Base-by-base conservation (phyloP, 192 early-diverging fungal genomes). In the Linnemannia schmuckeri region DNA sequence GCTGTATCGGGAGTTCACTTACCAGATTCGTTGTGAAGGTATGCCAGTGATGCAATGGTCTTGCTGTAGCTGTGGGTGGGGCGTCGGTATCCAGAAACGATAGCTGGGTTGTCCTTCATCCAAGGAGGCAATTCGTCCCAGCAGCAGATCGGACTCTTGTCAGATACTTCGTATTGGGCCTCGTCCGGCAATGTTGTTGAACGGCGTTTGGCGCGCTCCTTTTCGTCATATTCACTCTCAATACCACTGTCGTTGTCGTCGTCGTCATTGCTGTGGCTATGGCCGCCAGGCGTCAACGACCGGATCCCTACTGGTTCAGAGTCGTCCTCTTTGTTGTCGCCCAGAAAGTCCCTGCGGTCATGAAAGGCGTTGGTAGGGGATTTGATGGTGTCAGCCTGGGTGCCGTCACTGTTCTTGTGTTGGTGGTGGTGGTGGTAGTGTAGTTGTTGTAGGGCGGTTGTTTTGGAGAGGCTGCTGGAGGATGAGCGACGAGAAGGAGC, bases 11-110 rank as follows among this genome's bases (percentile, higher is more conserved):
- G 27, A 12, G 13, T 15, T 33, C 30, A 66, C 85, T 77, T 49
- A 87, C 85, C 85, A 70, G 57, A 78, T n/a, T 87, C 85, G 42
- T 87, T 87, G 72, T 87, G 85, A 12, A 87, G 80, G 33, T 81
- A 87, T 30, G 30, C 35, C 17, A 87, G 52, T 18, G 85, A 81
- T 18, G 33, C 38, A 1, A 87, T 3, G 61, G 72, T 70, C 35
- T 87, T 81, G 27, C 63, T 72, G 44, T 87, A 81, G 35, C 76
- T 87, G 33, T 74, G 75, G 6, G 85, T 87, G 27, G 75, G 75
- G 17, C 85, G 70, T 42, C 85, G 85, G 61, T 87, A 87, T 38
- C 85, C 85, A 37, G 79, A 71, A 18, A 81, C 10, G 42, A 87
- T 81, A 0, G 85, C 75, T 13, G 85, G 85, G 37, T 87, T 87